Conservation (phyloP, 169 alveolate species). For the Eimeria acervulina region DNA sequence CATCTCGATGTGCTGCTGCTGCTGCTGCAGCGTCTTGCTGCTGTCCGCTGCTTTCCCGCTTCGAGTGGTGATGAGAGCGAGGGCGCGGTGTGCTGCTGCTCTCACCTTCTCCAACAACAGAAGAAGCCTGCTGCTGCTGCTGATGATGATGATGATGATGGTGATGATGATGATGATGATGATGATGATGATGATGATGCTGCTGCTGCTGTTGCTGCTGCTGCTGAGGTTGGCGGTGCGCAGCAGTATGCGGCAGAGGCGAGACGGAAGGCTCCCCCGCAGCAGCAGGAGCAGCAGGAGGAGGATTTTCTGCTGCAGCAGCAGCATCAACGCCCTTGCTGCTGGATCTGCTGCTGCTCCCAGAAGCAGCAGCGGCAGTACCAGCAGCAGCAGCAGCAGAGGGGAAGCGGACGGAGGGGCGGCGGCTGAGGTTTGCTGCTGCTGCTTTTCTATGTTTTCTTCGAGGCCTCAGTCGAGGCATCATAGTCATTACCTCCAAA, state of each 20-base stretch:
- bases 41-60: conserved; percentile 19
- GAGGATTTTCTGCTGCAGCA: not conserved
- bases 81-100: not conserved
- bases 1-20: conserved; percentile 74
- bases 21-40: conserved; percentile 29
- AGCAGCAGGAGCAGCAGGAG: not conserved
- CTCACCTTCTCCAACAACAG: not conserved
- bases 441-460: conserved; percentile 12
- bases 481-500: conserved; percentile 13
- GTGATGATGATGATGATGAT: not conserved
- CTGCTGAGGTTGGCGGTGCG: conserved; percentile 20
- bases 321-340: not conserved
- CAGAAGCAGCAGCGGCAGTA: conserved; percentile 25
- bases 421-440: not conserved
- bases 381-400: conserved; percentile 8
- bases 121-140: conserved; percentile 22
- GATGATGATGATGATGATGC: not conserved
- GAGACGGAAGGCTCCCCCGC: not conserved
- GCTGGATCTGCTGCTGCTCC: conserved; percentile 42
- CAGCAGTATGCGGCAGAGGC: not conserved
- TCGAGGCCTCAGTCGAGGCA: not conserved
- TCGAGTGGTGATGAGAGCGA: conserved; percentile 50
- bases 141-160: conserved; percentile 34
- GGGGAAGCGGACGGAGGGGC: not conserved
- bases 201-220: not conserved